Percentiles rank a stretch among this genome's conserved stretches.
Evolutionary conservation across 2,329 filamentous ascomycete species (phyloP).

Genomic region (Dothiorella sarmentorum): DNA sequence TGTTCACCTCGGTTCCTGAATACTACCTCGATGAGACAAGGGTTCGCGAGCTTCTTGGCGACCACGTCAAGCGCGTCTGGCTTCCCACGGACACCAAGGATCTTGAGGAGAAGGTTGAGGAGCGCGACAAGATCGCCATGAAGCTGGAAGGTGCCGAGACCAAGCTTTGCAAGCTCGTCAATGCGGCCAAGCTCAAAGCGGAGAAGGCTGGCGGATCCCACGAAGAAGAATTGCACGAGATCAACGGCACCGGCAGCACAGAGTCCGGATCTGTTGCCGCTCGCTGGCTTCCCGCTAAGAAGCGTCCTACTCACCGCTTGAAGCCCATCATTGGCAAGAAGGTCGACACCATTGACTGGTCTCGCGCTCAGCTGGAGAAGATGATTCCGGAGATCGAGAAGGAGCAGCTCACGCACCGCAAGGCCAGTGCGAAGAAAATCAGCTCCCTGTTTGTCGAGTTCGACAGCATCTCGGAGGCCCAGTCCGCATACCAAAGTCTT

Average conservation of each 20-base stretch:
- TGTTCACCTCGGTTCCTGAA: slow-evolving; percentile 52
- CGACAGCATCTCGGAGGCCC: slow-evolving; percentile 73
- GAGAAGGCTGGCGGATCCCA: neutral
- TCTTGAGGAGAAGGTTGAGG: slow-evolving; percentile 16
- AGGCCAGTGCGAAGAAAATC: neutral
- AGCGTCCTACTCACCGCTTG: slow-evolving; percentile 15
- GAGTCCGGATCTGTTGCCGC: slow-evolving; percentile 12
- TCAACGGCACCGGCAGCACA: neutral
- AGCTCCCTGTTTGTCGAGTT: slow-evolving; percentile 87
- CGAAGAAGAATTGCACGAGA: slow-evolving; percentile 13
- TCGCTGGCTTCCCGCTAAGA: slow-evolving; percentile 11
- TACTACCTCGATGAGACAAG: slow-evolving; percentile 9
- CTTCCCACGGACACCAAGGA: slow-evolving; percentile 9
- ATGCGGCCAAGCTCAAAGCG: neutral
- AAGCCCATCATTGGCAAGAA: slow-evolving; percentile 18
- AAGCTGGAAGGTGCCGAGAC: slow-evolving; percentile 15
- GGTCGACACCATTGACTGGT: slow-evolving; percentile 19
- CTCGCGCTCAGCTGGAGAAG: slow-evolving; percentile 8
- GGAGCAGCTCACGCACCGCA: slow-evolving; percentile 5
- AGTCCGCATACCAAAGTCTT: slow-evolving; percentile 80
- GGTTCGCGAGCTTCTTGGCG: slow-evolving; percentile 14
- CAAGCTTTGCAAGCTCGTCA: slow-evolving; percentile 14
- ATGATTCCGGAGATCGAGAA: slow-evolving; percentile 16
- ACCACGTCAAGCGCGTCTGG: slow-evolving; percentile 17
- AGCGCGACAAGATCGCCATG: slow-evolving; percentile 11